Base-by-base conservation (phyloP, 2,329 filamentous ascomycete species). In the Penicillium sp. region DNA sequence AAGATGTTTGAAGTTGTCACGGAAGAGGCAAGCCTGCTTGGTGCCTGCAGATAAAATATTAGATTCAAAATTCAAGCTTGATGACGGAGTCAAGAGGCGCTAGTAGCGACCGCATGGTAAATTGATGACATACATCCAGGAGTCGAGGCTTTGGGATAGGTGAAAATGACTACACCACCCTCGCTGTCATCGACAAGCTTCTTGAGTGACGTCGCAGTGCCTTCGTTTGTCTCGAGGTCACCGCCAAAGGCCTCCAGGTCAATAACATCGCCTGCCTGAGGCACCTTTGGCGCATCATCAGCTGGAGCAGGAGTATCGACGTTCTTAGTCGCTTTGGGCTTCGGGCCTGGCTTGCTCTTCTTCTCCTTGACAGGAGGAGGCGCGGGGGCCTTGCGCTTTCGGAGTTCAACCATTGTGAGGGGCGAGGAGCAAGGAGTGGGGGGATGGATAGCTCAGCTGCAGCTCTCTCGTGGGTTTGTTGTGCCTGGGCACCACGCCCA, bases 81-180 rank as follows among this genome's bases (percentile, higher is more conserved):
- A 39, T 13, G 20, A 10, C 6, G 26, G 26, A 24, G 18, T n/a
- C 12, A 13, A 4, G 15, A 9, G n/a, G 32, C 9, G n/a, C n/a
- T 7, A 17, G 32, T 36, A 15, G 15, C 18, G 10, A 36, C 7
- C 15, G 33, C 18, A 20, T 20, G 23, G 21, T 24, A 18, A 13
- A 27, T 8, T 24, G 36, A 20, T 7, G 10, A 72, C 90, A 84
- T 85, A 96, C 93, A 97, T 57, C 93, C 93, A 30, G 91, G 90
- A 18, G 94, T 99, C 23, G 89, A 94, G 10, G 94, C 94, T 76
- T 89, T 95, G 52, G 94, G 94, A 69, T 97, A 97, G 26, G 92
- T 97, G 73, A 99, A 97, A 24, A 97, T 78, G 27, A 96, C 90
- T 36, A 97, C 88, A 21, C 93, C 94, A 29, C 83, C 80, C 75